phyloP scores from a whole-genome alignment of 2,329 filamentous ascomycete species.

The Fusarium mundagurra region DNA sequence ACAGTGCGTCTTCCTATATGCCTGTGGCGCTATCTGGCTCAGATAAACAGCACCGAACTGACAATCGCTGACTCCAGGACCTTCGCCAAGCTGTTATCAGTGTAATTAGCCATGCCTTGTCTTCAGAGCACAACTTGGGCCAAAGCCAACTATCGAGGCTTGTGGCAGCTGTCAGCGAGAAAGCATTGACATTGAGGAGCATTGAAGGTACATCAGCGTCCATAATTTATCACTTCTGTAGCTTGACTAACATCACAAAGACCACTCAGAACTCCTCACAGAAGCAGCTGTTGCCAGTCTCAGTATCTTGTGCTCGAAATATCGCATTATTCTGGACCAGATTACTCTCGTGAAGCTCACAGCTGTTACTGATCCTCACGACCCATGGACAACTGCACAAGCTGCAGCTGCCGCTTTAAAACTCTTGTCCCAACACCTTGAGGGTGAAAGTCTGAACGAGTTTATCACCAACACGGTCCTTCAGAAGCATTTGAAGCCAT shows the following conservation, averaged over 20 bases:
- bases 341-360: constrained; percentile 45
- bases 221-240: not conserved
- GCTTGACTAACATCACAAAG: not conserved
- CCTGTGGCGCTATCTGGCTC: not conserved
- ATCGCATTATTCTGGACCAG: constrained; percentile 13
- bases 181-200: not conserved
- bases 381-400: constrained; percentile 52
- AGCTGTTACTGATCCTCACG: constrained; percentile 45
- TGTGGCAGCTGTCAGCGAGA: not conserved
- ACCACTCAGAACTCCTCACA: constrained; percentile 6
- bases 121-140: not conserved
- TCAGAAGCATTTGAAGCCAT: constrained; percentile 69
- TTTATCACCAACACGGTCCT: constrained; percentile 69
- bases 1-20: not conserved
- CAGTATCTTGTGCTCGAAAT: constrained; percentile 31
- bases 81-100: constrained; percentile 6
- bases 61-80: constrained; percentile 5
- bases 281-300: constrained; percentile 46
- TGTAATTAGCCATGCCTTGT: not conserved
- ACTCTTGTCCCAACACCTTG: constrained; percentile 47
- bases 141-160: not conserved
- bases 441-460: constrained; percentile 8
- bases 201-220: not conserved
- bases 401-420: constrained; percentile 44
- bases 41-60: not conserved